These are phyloP conservation scores for Wickerhamiella spandovensis DNA, from an alignment of 805 yeast species.

Conservation along the genomic window DNA sequence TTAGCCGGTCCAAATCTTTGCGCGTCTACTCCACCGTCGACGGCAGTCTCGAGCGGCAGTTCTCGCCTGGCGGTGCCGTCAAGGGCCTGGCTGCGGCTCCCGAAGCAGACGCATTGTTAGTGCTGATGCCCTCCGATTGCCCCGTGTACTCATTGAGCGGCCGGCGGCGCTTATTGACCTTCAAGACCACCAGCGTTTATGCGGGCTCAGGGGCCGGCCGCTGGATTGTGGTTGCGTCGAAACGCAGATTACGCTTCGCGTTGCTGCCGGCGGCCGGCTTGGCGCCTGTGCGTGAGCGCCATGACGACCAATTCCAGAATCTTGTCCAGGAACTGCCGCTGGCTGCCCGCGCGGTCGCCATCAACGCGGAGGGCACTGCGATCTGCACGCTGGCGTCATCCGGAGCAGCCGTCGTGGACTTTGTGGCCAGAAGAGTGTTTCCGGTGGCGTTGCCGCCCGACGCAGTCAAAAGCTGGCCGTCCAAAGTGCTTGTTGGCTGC, in stretches of 20 bases:
- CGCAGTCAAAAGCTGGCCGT: not conserved
- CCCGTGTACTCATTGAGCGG: not conserved
- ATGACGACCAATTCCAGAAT: not conserved
- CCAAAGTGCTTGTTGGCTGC: not conserved
- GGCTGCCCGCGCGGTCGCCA: not conserved
- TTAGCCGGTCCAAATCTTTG: not conserved
- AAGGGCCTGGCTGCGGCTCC: not conserved
- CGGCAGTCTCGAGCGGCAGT: not conserved
- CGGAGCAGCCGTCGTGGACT: not conserved
- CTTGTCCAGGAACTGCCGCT: not conserved
- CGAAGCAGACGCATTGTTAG: not conserved
- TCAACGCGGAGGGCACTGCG: not conserved
- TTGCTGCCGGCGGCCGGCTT: not conserved
- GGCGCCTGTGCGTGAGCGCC: not conserved
- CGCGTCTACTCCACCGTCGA: not conserved
- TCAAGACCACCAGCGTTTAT: not conserved
- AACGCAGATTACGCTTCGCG: not conserved
- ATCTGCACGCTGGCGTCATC: not conserved
- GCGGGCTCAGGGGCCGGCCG: not conserved
- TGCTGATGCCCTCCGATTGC: not conserved
- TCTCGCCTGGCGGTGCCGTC: not conserved
- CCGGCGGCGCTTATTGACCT: not conserved
- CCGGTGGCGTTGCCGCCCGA: not conserved
- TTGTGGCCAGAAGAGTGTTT: not conserved
- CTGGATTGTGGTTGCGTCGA: slow-evolving; percentile 1